A percentile compares a stretch with the other conserved stretches of the same genome.
These are phyloP conservation scores for Diaporthe amygdali DNA, from an alignment of 2,329 filamentous ascomycete species.

Conservation along the genomic window DNA sequence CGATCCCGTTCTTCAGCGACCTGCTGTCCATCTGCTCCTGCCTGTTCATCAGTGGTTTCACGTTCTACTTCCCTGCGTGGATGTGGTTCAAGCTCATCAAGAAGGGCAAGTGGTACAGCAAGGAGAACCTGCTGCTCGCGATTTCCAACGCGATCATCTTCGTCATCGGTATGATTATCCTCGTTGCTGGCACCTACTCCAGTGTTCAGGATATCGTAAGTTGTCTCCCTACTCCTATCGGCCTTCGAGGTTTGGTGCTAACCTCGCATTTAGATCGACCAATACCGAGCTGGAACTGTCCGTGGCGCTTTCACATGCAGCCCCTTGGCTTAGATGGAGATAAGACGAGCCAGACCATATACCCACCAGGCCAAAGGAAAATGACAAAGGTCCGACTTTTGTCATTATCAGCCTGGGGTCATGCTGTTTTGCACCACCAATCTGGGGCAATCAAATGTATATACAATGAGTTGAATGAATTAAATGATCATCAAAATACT, in stretches of 20 bases:
- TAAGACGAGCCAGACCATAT: neutral
- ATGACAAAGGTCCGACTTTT: neutral
- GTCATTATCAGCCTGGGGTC: neutral
- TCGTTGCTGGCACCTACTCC: conserved; percentile 35
- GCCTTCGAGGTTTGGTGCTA: neutral
- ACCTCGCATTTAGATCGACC: conserved; percentile 17
- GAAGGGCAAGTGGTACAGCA: conserved; percentile 35
- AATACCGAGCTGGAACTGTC: conserved; percentile 23
- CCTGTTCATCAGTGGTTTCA: conserved; percentile 56
- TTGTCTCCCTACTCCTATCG: neutral
- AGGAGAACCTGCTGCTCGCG: conserved; percentile 29
- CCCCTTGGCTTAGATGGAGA: neutral
- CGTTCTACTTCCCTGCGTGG: conserved; percentile 39
- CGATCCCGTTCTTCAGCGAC: conserved; percentile 75
- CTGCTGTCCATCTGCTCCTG: conserved; percentile 62
- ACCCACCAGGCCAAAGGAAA: neutral
- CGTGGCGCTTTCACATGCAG: conserved; percentile 26
- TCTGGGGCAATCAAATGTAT: neutral
- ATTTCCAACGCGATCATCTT: conserved; percentile 30
- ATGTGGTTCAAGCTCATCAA: conserved; percentile 41
- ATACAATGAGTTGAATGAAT: conserved; percentile 9
- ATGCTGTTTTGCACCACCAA: neutral
- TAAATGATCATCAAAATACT: conserved; percentile 11
- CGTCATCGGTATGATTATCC: conserved; percentile 32
- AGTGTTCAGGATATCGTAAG: conserved; percentile 36